Conservation (phyloP, 2,329 filamentous ascomycete genomes). For the Helicocarpus griseus region DNA sequence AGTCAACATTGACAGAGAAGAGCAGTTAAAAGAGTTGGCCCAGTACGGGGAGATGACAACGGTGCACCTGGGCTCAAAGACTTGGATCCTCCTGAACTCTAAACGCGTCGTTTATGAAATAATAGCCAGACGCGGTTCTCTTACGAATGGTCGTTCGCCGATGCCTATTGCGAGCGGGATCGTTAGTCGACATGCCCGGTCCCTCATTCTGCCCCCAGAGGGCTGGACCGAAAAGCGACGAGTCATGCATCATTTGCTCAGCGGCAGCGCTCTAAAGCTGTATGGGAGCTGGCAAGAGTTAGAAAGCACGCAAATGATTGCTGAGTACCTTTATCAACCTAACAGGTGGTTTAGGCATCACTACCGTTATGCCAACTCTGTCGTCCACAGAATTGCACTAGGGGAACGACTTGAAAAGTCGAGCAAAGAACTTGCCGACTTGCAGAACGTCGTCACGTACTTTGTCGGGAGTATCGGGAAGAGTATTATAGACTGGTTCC, state of each 20-base stretch:
- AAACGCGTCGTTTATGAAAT: conserved; percentile 31
- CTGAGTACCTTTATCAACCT: conserved; percentile 26
- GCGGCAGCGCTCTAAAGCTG: conserved; percentile 23
- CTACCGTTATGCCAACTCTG: conserved; percentile 33
- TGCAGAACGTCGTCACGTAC: conserved; percentile 26
- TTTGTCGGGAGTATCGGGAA: conserved; percentile 28
- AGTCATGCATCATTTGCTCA: conserved; percentile 32
- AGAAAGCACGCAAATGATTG: conserved; percentile 29
- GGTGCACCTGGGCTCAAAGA: conserved; percentile 26
- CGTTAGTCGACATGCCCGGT: conserved; percentile 25
- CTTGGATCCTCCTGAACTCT: conserved; percentile 36
- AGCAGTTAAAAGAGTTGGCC: conserved; percentile 8
- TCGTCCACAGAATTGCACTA: conserved; percentile 29
- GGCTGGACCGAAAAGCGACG: conserved; percentile 30
- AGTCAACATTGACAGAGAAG: no score
- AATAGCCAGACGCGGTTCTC: conserved; percentile 26
- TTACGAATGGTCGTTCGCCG: conserved; percentile 25
- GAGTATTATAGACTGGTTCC: conserved; percentile 32
- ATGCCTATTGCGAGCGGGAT: conserved; percentile 29
- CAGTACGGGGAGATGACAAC: conserved; percentile 26
- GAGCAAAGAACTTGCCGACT: conserved; percentile 26
- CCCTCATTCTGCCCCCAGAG: conserved; percentile 24
- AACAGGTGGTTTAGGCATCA: conserved; percentile 30
- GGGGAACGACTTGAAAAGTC: conserved; percentile 25
- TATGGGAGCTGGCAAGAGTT: conserved; percentile 28